These are phyloP conservation scores for Boletus sp. DNA, from an alignment of 768 basidiomycete genomes.

Conservation along the genomic window DNA sequence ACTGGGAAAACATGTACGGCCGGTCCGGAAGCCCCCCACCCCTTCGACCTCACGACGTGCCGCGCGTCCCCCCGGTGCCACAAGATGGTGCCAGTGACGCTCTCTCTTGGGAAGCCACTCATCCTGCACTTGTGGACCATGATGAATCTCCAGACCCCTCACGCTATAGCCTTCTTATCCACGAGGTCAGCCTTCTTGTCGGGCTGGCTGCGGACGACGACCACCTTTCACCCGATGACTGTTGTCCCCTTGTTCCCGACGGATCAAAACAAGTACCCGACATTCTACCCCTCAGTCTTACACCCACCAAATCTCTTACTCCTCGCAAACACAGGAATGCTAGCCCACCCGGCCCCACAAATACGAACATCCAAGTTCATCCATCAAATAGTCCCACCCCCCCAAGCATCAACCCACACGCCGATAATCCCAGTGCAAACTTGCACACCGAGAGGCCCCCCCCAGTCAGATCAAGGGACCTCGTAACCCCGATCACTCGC, in stretches of 20 bases:
- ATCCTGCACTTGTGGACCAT: neutral
- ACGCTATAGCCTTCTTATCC: conserved; percentile 28
- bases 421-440: neutral
- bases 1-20: conserved; percentile 5
- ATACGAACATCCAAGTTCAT: neutral
- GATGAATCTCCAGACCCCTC: conserved; percentile 8
- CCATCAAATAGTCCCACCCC: neutral
- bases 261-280: conserved; percentile 4
- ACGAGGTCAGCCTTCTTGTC: conserved; percentile 32
- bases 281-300: conserved; percentile 15
- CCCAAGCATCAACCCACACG: neutral
- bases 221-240: neutral
- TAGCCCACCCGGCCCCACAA: neutral
- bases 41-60: neutral
- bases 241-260: neutral
- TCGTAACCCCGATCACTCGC: conserved; percentile 6
- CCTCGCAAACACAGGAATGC: conserved; percentile 7
- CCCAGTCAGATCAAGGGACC: neutral
- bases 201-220: conserved; percentile 26
- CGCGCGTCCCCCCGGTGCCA: neutral
- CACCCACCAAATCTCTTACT: conserved; percentile 21
- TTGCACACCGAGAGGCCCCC: neutral
- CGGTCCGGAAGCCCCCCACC: conserved; percentile 10
- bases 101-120: conserved; percentile 16
- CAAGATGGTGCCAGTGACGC: conserved; percentile 5